Conservation (phyloP, 2,329 filamentous ascomycete genomes). For the Stemphylium beticola region DNA sequence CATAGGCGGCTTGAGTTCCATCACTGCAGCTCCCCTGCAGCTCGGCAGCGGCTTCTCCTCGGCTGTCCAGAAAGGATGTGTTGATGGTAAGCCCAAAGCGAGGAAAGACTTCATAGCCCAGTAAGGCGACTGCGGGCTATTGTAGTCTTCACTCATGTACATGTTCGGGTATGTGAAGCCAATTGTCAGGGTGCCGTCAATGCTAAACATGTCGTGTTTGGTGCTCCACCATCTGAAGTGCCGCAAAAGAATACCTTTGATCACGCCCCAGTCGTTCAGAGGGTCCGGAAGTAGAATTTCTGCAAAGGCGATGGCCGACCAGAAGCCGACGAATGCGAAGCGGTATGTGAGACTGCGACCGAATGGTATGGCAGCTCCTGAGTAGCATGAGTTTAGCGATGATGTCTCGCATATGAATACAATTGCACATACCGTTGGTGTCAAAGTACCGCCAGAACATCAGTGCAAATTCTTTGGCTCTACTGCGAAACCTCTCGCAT, state of each 20-base stretch:
- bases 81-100: constrained; percentile 45
- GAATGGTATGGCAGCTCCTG: constrained; percentile 60
- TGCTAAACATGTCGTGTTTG: constrained; percentile 53
- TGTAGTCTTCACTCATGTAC: constrained; percentile 64
- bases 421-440: constrained; percentile 42
- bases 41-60: constrained; percentile 49
- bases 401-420: too few species aligned
- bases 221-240: constrained; percentile 60
- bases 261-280: constrained; percentile 46
- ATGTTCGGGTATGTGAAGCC: constrained; percentile 58
- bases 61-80: constrained; percentile 55
- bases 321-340: constrained; percentile 59
- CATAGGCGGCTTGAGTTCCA: constrained; percentile 40
- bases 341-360: constrained; percentile 60
- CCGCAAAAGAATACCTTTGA: constrained; percentile 59
- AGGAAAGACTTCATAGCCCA: constrained; percentile 62
- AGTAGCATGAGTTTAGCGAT: not conserved
- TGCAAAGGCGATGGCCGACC: constrained; percentile 54
- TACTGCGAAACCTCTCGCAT: constrained; percentile 46
- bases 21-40: not conserved
- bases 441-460: constrained; percentile 60
- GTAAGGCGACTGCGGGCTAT: constrained; percentile 63
- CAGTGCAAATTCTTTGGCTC: constrained; percentile 52
- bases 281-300: constrained; percentile 50
- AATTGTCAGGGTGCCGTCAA: constrained; percentile 59